Conservation (phyloP, 225 moss, liverwort and hornwort genomes). For the Climacium dendroides region DNA sequence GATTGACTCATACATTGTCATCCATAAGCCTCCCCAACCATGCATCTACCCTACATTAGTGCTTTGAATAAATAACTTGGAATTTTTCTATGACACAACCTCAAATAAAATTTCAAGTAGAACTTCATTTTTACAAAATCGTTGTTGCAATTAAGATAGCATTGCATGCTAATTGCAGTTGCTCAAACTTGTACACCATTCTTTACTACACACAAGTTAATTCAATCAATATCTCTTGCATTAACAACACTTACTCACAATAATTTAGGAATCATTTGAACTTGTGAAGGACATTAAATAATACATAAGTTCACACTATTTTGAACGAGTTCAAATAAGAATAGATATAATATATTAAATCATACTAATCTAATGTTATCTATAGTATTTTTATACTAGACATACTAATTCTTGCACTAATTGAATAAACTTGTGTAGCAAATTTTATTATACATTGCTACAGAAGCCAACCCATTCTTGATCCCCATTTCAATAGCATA, state of each 20-base stretch:
- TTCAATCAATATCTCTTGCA: background rate
- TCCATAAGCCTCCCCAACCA: no score
- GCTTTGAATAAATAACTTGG: background rate
- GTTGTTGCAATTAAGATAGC: background rate
- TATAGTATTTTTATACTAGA: background rate
- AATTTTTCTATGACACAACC: background rate
- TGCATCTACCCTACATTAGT: background rate
- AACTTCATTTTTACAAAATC: accelerated
- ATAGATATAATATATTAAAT: no score
- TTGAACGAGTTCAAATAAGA: background rate
- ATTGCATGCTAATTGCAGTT: background rate
- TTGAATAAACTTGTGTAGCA: background rate
- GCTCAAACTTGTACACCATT: background rate
- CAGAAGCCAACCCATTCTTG: no score
- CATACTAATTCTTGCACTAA: background rate
- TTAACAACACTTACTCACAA: background rate
- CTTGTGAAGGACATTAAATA: background rate
- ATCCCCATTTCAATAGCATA: no score
- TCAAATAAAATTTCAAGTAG: background rate
- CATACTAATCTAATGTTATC: background rate
- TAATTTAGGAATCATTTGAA: background rate
- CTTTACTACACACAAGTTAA: background rate
- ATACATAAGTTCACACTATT: background rate
- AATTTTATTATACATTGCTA: no score
- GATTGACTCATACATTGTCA: no score